Evolutionary conservation across 345 rosid genomes (phyloP).

Genomic region (Ricinus communis): DNA sequence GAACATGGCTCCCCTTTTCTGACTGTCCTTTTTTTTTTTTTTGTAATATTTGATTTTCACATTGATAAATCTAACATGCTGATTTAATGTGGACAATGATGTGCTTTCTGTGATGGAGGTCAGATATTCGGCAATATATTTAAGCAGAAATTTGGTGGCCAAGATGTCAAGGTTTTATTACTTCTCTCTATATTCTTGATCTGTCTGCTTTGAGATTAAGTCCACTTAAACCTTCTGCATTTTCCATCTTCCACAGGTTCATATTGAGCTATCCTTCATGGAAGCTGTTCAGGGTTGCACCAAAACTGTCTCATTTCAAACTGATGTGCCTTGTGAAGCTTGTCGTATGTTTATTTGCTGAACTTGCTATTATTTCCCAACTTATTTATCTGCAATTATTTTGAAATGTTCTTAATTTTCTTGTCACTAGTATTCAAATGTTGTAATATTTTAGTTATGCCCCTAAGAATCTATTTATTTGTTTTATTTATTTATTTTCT

Average conservation of each 20-base stretch:
- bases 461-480: too few species aligned
- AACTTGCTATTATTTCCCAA: background rate
- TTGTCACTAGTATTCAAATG: background rate
- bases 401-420: background rate
- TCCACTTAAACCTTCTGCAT: slow-evolving; percentile 1
- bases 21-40: background rate
- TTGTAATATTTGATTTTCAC: background rate
- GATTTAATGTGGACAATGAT: slow-evolving; percentile 16
- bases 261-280: slow-evolving; percentile 93
- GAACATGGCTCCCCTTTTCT: background rate
- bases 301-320: slow-evolving; percentile 78
- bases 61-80: background rate
- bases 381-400: background rate
- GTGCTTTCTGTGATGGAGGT: slow-evolving; percentile 20
- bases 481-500: too few species aligned
- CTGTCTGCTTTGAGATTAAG: slow-evolving; percentile 9
- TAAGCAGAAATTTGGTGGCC: slow-evolving; percentile 69
- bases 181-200: slow-evolving; percentile 6
- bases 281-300: slow-evolving; percentile 98
- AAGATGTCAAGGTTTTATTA: slow-evolving; percentile 77
- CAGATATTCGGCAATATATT: slow-evolving; percentile 64
- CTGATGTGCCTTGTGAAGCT: slow-evolving; percentile 78
- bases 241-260: slow-evolving; percentile 48
- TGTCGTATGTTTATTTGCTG: slow-evolving; percentile 60
- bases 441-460: background rate